phyloP scores from a whole-genome alignment of 1,139 yeast species.

The Hemisphaericaspora subhashii region DNA sequence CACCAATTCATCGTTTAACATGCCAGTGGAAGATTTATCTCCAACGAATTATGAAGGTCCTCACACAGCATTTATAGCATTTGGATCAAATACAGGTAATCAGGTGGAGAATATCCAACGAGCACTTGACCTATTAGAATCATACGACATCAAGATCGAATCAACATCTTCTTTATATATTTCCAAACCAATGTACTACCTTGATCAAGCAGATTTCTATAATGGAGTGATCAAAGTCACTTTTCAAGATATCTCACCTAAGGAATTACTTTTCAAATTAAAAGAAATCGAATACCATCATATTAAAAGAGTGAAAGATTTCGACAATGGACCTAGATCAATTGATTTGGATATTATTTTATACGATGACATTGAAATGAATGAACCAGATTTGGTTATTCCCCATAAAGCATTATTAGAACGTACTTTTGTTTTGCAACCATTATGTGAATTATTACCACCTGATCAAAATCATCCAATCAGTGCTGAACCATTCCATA shows the following conservation, averaged over 20 bases:
- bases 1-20: constrained; percentile 18
- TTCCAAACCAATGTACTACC: constrained; percentile 89
- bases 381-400: constrained; percentile 58
- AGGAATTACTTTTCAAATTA: constrained; percentile 56
- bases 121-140: constrained; percentile 55
- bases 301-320: constrained; percentile 68
- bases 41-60: constrained; percentile 11
- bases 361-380: constrained; percentile 59
- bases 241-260: constrained; percentile 56
- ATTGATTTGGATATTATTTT: constrained; percentile 87
- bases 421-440: constrained; percentile 85
- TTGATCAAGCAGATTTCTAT: constrained; percentile 77
- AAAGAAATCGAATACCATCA: constrained; percentile 77
- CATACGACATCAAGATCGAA: constrained; percentile 45
- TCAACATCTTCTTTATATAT: constrained; percentile 78
- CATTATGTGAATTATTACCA: constrained; percentile 75
- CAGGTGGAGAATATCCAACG: constrained; percentile 57
- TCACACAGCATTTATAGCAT: constrained; percentile 74
- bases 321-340: constrained; percentile 88
- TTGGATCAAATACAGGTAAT: constrained; percentile 86
- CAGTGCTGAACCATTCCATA: constrained; percentile 74
- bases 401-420: constrained; percentile 91
- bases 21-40: constrained; percentile 31
- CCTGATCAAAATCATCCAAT: constrained; percentile 73
- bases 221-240: constrained; percentile 77